phyloP scores from a whole-genome alignment of 306 rosid genomes.

The Begonia peltatifolia region DNA sequence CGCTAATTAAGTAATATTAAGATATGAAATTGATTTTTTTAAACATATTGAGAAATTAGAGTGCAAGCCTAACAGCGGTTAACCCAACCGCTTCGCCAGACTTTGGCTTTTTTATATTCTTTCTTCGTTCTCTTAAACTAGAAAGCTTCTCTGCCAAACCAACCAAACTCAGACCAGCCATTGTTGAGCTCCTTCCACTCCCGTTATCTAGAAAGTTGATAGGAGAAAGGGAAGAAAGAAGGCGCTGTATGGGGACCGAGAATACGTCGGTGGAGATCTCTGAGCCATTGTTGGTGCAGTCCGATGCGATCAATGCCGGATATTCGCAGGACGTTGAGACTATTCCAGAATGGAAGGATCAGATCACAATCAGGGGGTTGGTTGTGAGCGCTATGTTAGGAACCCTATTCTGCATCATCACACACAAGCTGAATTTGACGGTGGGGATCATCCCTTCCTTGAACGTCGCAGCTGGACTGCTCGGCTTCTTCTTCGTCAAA shows the following conservation, averaged over 20 bases:
- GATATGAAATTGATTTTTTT: no score
- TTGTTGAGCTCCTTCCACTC: no score
- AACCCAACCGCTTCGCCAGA: no score
- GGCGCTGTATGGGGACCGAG: conserved; percentile 13
- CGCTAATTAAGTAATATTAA: no score
- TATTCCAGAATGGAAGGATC: conserved; percentile 8
- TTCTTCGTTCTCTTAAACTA: no score
- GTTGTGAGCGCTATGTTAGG: conserved; percentile 10
- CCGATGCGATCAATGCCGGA: conserved; percentile 9
- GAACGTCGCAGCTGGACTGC: conserved; percentile 11
- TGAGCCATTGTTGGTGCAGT: conserved; percentile 26
- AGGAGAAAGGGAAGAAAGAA: background rate
- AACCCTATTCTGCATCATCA: conserved; percentile 8
- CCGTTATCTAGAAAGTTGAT: no score
- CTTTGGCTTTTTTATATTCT: no score
- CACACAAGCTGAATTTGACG: conserved; percentile 11
- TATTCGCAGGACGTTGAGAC: conserved; percentile 7
- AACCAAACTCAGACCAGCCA: no score
- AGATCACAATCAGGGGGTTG: conserved; percentile 10
- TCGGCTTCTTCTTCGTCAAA: conserved; percentile 16
- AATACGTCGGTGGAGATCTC: conserved; percentile 33
- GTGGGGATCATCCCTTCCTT: conserved; percentile 9
- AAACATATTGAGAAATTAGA: no score
- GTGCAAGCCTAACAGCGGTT: no score
- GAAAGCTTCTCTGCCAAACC: no score